Base-by-base conservation (phyloP, 768 basidiomycete species). In the Leccinum disarticulatum region DNA sequence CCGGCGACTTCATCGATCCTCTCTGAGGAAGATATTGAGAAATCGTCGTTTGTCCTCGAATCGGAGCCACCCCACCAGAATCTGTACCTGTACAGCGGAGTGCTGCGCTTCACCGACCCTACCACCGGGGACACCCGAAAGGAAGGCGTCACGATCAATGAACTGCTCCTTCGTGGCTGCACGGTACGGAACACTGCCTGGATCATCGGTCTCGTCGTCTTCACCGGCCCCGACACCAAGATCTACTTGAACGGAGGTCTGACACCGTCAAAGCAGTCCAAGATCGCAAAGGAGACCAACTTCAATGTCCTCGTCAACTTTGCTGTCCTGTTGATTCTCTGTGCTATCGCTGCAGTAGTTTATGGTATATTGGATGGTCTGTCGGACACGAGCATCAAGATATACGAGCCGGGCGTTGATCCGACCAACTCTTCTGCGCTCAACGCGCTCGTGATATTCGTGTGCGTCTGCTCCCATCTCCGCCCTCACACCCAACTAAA, bases 251-350 rank as follows among this genome's bases (percentile, higher is more conserved):
- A 95, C 64, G 91, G 92, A 35, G 95, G 95, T 19, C 88, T 87
- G 14, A 98, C 94, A 1, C 95, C 95, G 1, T 93, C 91, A n/a
- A 98, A 98, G 70, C 88, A 93, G 60, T 92, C 89, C 68, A 98
- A 95, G 81, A 98, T 98, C 70, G 95, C 98, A 78, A 91, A 87
- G 77, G 96, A 98, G 80, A 98, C 96, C 9, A 98, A 96, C 74
- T 96, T 95, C 80, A 98, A 98, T 69, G 96, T 98, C 64, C 77
- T 95, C 54, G 90, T 97, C 77, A 98, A 98, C 74, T 98, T 98
- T 70, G 75, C 81, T 47, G 74, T 97, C 60, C 79, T 98, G 58
- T 70, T 87, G 46, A 54, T 82, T 41, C 91, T 98, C 81, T 97
- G 95, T 73, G 63, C 86, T 7, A 73, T 87, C 31, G 83, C 89